Base-by-base conservation (phyloP, 345 rosid genomes). In the Linum usitatissimum region DNA sequence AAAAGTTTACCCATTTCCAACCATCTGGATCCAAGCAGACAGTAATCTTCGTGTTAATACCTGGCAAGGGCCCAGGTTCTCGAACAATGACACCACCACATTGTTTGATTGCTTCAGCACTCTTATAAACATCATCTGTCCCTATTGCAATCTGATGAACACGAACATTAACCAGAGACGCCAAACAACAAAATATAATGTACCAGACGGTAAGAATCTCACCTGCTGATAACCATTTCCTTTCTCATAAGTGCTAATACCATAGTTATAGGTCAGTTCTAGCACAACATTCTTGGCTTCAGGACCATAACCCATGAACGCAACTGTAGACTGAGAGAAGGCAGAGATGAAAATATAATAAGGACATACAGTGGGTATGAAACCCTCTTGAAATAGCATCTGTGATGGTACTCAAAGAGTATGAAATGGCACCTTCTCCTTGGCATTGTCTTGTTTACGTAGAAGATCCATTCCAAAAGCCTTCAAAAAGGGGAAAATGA, bases 401-500 rank as follows among this genome's bases (percentile, higher is more conserved):
- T 10, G 51, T 15, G 13, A 40, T 40, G 48, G 8, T 40, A 12
- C 1, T 40, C 8, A 40, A 45, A 45, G 51, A 3, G 51, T 45
- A 45, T 45, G 10, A 54, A 60, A 23, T 23, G n/a, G 38, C 57
- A 62, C 75, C 70, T 51, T 28, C 18, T 60, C 20, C 51, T 66
- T 54, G 9, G 75, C 66, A 30, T 49, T 34, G 18, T 71, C 75
- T n/a, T 19, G 57, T 62, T 18, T 57, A 42, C 60, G 49, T 23
- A 71, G 70, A 28, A 64, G 70, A 58, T 66, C 60, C 75, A 71
- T 66, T 42, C 70, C 70, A 49, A 71, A 66, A 55, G 70, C 70
- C 75, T 71, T 60, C 57, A 60, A 14, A 70, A 59, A 57, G 54
- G 40, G 42, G 58, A 58, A 21, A 59, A 9, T n/a, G n/a, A n/a